Conservation (phyloP, 2,329 filamentous ascomycete genomes). For the Botryotinia convoluta region DNA sequence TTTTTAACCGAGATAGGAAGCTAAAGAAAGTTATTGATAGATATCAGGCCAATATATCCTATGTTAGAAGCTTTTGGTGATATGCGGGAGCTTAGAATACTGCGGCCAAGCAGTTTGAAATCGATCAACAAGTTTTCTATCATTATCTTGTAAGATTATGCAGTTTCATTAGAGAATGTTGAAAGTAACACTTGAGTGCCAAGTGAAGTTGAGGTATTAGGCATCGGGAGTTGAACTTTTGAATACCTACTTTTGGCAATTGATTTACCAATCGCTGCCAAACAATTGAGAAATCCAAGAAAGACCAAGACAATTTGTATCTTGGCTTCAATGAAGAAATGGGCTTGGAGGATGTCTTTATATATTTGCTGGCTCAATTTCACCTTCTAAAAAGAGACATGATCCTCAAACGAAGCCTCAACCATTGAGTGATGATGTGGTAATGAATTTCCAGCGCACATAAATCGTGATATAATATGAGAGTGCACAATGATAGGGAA, state of each 20-base stretch:
- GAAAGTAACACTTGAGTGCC: background rate
- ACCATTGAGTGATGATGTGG: background rate
- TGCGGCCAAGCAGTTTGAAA: background rate
- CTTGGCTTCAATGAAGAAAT: background rate
- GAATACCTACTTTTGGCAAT: background rate
- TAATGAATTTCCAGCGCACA: background rate
- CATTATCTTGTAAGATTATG: background rate
- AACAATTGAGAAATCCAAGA: background rate
- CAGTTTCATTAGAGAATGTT: background rate
- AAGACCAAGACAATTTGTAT: slow-evolving; percentile 7
- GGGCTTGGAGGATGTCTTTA: slow-evolving; percentile 9
- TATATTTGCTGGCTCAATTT: background rate
- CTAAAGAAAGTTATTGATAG: background rate
- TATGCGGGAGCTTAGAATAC: background rate
- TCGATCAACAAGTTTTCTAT: background rate
- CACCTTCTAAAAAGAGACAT: slow-evolving; percentile 7
- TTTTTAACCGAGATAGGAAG: background rate
- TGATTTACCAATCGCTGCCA: background rate
- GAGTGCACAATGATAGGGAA: background rate
- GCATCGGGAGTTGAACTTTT: background rate
- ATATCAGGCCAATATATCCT: background rate
- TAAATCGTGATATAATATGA: background rate
- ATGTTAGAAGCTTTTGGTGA: background rate
- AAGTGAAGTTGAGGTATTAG: background rate
- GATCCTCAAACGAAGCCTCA: background rate